Evolutionary conservation across 139 green algal species (phyloP).

Genomic region (Pycnococcus provasolii): DNA sequence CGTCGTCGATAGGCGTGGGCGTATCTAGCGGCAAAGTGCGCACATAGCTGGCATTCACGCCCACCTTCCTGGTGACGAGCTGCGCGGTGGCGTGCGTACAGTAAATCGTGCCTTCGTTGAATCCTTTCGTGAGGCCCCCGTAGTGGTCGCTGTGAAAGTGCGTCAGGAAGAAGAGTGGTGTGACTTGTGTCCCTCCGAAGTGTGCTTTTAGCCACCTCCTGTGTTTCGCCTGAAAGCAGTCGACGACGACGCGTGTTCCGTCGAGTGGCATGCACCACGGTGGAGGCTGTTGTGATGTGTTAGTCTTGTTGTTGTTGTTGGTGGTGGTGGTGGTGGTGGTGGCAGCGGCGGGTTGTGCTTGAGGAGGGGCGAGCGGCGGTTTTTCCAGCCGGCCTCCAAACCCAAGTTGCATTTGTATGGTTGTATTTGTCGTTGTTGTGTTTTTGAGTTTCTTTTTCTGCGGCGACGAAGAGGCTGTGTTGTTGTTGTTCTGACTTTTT

Average conservation of each 20-base stretch:
- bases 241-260: constrained; percentile 13
- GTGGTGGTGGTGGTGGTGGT: no score
- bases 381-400: no score
- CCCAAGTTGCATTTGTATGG: no score
- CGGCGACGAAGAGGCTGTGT: no score
- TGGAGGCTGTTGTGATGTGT: not conserved
- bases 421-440: no score
- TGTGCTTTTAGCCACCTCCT: constrained; percentile 6
- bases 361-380: no score
- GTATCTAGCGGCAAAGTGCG: not conserved
- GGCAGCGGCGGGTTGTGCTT: no score
- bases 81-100: constrained; percentile 10
- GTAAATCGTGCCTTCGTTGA: constrained; percentile 8
- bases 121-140: not conserved
- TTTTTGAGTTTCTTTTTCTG: no score
- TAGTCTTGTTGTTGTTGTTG: no score
- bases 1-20: constrained; percentile 16
- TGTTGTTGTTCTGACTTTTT: no score
- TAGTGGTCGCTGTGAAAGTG: constrained; percentile 18
- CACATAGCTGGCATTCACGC: not conserved
- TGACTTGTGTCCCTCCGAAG: no score
- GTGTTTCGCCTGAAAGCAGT: constrained; percentile 4
- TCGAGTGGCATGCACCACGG: constrained; percentile 1
- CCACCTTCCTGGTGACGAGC: not conserved
- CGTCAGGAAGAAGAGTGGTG: constrained; percentile 3